Base-by-base conservation (phyloP, 164 flowering plant species). In the Annona cherimola region DNA sequence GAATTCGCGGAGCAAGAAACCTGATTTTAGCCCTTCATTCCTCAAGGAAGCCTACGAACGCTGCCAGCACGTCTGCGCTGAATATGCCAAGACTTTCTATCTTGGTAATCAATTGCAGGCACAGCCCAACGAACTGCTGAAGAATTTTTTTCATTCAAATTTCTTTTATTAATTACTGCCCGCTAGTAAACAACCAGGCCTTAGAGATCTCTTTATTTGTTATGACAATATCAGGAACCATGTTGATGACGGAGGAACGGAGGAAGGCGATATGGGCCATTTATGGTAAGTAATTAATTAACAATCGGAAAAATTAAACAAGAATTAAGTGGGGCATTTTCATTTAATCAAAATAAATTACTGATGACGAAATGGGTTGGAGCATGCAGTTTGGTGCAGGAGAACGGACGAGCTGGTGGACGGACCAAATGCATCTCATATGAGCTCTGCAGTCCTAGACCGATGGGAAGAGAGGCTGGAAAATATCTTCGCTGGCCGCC, bases 361-460 rank as follows among this genome's bases (percentile, higher is more conserved):
- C 26, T 12, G 57, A 11, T 62, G 43, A 41, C 20, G 59, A 39
- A 1, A 6, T 2, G 43, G 9, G 4, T 45, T 1, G 55, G 43
- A 68, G 39, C 50, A 1, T 46, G 59, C 81, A 92, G 97, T 88
- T 42, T 92, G 97, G 97, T 88, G 95, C 76, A 82, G 92, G 76
- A 87, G 92, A 73, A 88, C 93, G 5, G 97, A 92, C 76, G 95
- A 90, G 70, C 82, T 90, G 1, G 97, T 92, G 0, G 97, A 90
- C 50, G 95, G 97, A 1, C 95, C 95, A 0, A 92, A 89, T 40
- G 88, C 95, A 0, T 50, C 3, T 1, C 77, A 83, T 69, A 75
- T 84, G 80, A 87, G 78, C 16, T 55, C 85, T 11, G 59, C 73
- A 2, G 92, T 82, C 69, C 89, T 92, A 16, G 90, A 90, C 71